Base-by-base conservation (phyloP, 306 rosid species). In the Vigna radiata region DNA sequence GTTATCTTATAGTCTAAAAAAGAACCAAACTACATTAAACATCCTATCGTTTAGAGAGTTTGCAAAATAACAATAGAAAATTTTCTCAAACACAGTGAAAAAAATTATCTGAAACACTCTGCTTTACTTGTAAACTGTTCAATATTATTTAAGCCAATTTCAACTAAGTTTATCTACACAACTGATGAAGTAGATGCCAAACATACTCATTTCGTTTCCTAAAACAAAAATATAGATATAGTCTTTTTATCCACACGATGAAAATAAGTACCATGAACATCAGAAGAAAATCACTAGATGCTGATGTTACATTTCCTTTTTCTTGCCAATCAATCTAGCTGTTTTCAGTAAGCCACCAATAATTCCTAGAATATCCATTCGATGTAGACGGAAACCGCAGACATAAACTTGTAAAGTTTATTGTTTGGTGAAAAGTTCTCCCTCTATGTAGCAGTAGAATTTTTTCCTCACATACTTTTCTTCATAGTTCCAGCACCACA, bases 401-500 rank as follows among this genome's bases (percentile, higher is more conserved):
- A 50, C 23, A 6, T 50, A 6, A 49, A 49, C 55, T 49, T 7
- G 19, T 17, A 23, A 52, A 50, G 56, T 50, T 17, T 18, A 52
- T 52, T 52, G 58, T 52, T 52, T 52, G 58, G 12, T 52, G 58
- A 52, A 52, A 54, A 8, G 60, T 5, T 13, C 15, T 3, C 53
- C 59, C 1, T 7, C 27, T 21, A 53, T 16, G 8, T 7, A 53
- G 18, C 18, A 53, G 19, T 18, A 53, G 23, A 53, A 8, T 17
- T 18, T 18, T 3, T 53, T 18, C 29, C 21, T 19, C 11, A 54
- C 6, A 8, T 3, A 46, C 72, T 44, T 47, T 23, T 59, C 76
- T 84, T 90, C 87, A 92, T 46, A 93, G 92, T 71, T 93, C 97
- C 70, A 93, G 87, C 82, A 90, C 96, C 85, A 90, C 96, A 85